Conservation (phyloP, 495 filamentous ascomycete species). For the Penicillium taxi region DNA sequence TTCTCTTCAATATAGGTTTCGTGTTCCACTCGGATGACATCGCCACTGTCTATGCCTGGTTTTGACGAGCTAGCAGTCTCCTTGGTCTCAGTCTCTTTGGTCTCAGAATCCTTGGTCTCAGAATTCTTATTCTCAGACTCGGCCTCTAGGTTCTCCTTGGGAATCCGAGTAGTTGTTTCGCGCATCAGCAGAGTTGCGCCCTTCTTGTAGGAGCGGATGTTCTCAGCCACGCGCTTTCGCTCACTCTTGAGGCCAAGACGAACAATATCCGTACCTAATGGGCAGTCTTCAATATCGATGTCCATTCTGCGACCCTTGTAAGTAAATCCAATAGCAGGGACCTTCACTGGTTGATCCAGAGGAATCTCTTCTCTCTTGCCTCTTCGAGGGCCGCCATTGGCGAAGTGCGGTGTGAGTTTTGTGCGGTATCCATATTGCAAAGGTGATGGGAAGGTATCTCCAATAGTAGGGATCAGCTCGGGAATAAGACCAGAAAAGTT, state of each 20-base stretch:
- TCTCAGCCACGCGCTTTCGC: conserved; percentile 58
- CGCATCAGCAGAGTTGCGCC: conserved; percentile 86
- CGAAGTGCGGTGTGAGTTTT: conserved; percentile 93
- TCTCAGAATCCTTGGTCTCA: no score
- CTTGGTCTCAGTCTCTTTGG: no score
- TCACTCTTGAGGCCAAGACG: conserved; percentile 66
- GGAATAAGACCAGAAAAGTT: conserved; percentile 80
- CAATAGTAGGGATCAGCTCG: conserved; percentile 65
- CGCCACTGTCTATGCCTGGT: conserved; percentile 24
- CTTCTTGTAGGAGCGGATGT: conserved; percentile 62
- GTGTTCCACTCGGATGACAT: conserved; percentile 28
- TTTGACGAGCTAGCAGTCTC: conserved; percentile 12
- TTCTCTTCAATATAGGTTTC: conserved; percentile 63
- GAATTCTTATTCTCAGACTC: conserved; percentile 7
- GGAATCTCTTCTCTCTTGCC: conserved; percentile 26
- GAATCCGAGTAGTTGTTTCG: conserved; percentile 68
- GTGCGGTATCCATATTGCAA: conserved; percentile 90
- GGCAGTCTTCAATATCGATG: conserved; percentile 95
- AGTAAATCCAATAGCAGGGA: conserved; percentile 87
- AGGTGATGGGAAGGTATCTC: conserved; percentile 81
- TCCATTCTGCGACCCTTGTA: conserved; percentile 62
- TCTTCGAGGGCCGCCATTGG: conserved; percentile 39
- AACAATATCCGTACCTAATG: conserved; percentile 82
- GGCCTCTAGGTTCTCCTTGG: conserved; percentile 34
- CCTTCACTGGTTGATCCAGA: conserved; percentile 32